These are phyloP conservation scores for Phyllosticta citriasiana DNA, from an alignment of 2,329 filamentous ascomycete species.

Conservation along the genomic window DNA sequence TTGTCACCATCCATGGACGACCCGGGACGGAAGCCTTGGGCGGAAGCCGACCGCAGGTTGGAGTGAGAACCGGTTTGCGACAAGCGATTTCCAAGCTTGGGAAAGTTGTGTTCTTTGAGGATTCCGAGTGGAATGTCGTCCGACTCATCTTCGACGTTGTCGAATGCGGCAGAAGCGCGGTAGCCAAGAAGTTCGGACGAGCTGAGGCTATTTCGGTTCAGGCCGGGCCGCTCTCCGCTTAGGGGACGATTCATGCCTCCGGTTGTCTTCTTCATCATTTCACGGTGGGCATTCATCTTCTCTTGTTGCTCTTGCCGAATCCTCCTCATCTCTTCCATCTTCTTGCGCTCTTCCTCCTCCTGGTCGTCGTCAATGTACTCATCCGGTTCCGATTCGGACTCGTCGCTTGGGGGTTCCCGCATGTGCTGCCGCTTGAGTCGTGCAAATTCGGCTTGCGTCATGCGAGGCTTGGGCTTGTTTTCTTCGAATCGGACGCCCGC, in stretches of 20 bases:
- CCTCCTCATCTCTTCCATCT: constrained; percentile 8
- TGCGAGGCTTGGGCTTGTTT: constrained; percentile 4
- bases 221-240: constrained; percentile 3
- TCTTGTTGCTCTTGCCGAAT: constrained; percentile 6
- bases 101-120: constrained; percentile 27
- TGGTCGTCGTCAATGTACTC: constrained; percentile 10
- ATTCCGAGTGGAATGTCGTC: constrained; percentile 31
- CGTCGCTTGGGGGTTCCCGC: constrained; percentile 2
- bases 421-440: constrained; percentile 3
- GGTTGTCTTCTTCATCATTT: constrained; percentile 8
- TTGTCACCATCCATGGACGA: not conserved
- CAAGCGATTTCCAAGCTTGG: constrained; percentile 13
- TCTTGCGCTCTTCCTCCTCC: constrained; percentile 10
- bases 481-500: constrained; percentile 3
- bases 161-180: not conserved
- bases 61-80: constrained; percentile 2
- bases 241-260: constrained; percentile 8
- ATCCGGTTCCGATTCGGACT: constrained; percentile 2
- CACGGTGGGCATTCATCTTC: constrained; percentile 7
- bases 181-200: constrained; percentile 4
- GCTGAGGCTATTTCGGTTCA: constrained; percentile 4
- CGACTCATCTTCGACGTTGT: constrained; percentile 4
- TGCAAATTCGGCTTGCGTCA: constrained; percentile 9
- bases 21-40: constrained; percentile 2
- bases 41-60: constrained; percentile 6